Evolutionary conservation across 208 protist species (phyloP), one percentile per base, ranked within the genome.

Genomic region (Leishmania major): DNA sequence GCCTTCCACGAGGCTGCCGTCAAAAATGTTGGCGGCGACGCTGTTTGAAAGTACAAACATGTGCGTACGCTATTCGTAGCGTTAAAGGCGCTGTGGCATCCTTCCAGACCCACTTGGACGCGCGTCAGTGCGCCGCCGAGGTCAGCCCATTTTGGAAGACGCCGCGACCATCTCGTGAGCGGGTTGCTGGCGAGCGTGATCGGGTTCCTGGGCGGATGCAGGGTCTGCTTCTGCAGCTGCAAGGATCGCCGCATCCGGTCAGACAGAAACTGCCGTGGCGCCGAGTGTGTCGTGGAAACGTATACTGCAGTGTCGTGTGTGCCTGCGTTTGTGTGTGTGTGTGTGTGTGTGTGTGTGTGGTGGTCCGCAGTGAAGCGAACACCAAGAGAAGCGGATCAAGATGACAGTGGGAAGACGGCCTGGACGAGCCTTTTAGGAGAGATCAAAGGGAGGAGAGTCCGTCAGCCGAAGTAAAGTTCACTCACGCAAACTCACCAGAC

Each of bases 1-100:
- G 89, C 86, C 3, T 70, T 59, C 83, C 85, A 91, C 31, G 82
- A 73, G 0, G 3, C 22, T 4, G 93, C 80, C 15, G 84, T 88
- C 22, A 97, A 79, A 86, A 96, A 96, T 11, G 66, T 88, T 5
- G 94, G 94, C 13, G 95, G 94, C 0, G 69, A 53, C 4, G 59
- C 64, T 6, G 90, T 96, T 47, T 88, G 87, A 80, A 97, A 98
- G 85, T 90, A 93, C 25, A 91, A 82, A 60, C 89, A 95, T 19
- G 93, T 96, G 28, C 95, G 91, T 40, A 98, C 92, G 19, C 92
- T 85, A 79, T 96, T 96, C 35, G 93, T 94, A 8, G 94, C 94
- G 80, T 98, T 98, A 85, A 98, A 97, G 8, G 93, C 95, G 64
- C 87, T 90, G 53, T 88, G 78, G 59, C 95, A 96, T 11, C 95